Conservation (phyloP, 164 flowering plant species). For the Aristolochia contorta region DNA sequence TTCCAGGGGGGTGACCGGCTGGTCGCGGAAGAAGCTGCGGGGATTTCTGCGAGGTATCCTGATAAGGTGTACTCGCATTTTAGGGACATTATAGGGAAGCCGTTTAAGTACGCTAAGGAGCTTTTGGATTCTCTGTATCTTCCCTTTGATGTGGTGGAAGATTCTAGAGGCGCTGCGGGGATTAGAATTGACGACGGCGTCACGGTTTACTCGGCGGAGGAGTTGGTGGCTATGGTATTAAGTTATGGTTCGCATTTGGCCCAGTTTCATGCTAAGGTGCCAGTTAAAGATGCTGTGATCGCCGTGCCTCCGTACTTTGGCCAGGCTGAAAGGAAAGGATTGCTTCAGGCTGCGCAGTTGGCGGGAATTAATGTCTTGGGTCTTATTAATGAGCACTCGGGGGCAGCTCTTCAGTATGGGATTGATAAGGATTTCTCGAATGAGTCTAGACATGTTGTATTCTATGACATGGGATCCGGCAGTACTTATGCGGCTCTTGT, state of each 20-base stretch:
- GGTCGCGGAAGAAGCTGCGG: conserved; percentile 80
- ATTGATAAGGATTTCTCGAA: conserved; percentile 94
- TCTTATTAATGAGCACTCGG: conserved; percentile 81
- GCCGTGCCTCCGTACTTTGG: conserved; percentile 88
- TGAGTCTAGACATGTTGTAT: conserved; percentile 74
- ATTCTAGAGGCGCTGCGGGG: conserved; percentile 46
- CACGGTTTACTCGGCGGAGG: conserved; percentile 54
- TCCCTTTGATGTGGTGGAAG: conserved; percentile 57
- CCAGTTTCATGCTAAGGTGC: conserved; percentile 60
- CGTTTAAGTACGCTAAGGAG: conserved; percentile 26
- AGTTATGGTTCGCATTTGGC: conserved; percentile 54
- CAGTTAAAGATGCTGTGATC: conserved; percentile 63
- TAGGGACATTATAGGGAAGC: conserved; percentile 62
- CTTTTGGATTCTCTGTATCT: conserved; percentile 43
- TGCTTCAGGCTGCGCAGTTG: conserved; percentile 73
- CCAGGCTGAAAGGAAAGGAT: conserved; percentile 73
- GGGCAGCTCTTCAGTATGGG: conserved; percentile 96
- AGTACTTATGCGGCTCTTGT: conserved; percentile 95
- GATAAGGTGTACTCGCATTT: conserved; percentile 59
- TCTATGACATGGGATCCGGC: conserved; percentile 85
- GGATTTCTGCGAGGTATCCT: conserved; percentile 74
- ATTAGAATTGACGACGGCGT: conserved; percentile 42
- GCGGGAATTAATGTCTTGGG: conserved; percentile 82
- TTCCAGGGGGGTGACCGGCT: conserved; percentile 59
- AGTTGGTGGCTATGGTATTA: conserved; percentile 69